phyloP scores from a whole-genome alignment of 2,329 filamentous ascomycete species.

The Coniochaeta sp. region DNA sequence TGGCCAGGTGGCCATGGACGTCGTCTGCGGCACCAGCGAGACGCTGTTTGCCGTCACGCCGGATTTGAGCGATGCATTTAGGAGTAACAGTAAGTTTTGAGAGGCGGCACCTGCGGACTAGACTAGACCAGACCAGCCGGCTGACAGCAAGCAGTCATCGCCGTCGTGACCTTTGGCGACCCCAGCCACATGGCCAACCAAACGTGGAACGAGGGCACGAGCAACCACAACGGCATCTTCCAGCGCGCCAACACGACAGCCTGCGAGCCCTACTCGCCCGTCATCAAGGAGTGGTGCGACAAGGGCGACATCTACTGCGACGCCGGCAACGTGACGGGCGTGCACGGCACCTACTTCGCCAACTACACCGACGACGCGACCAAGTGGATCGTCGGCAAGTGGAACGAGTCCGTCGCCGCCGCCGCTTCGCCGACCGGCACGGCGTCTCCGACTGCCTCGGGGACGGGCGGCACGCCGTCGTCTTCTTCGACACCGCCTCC shows the following conservation, averaged over 20 bases:
- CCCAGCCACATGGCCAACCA: conserved; percentile 10
- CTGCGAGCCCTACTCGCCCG: conserved; percentile 13
- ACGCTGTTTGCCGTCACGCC: conserved; percentile 6
- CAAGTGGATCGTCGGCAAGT: conserved; percentile 14
- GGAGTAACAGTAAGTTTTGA: conserved; percentile 5
- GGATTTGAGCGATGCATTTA: conserved; percentile 5
- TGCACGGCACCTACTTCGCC: conserved; percentile 16
- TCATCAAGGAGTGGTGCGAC: conserved; percentile 19
- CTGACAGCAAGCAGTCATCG: conserved; percentile 11
- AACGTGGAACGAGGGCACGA: conserved; percentile 15
- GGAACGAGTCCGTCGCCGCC: conserved; percentile 4
- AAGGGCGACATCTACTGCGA: conserved; percentile 19
- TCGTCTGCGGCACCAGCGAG: conserved; percentile 12
- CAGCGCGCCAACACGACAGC: conserved; percentile 11
- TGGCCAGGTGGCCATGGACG: conserved; percentile 16
- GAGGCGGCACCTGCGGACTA: neutral
- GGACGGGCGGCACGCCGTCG: neutral
- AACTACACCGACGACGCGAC: conserved; percentile 14
- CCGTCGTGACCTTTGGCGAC: conserved; percentile 16
- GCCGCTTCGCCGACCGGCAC: neutral
- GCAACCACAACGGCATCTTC: conserved; percentile 14
- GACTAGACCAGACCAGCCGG: neutral
- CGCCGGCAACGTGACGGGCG: conserved; percentile 8
- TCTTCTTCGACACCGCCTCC: neutral
- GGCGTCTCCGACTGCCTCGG: neutral